Conservation (phyloP, 1,284 basidiomycete genomes). For the Jaminaea rosea region DNA sequence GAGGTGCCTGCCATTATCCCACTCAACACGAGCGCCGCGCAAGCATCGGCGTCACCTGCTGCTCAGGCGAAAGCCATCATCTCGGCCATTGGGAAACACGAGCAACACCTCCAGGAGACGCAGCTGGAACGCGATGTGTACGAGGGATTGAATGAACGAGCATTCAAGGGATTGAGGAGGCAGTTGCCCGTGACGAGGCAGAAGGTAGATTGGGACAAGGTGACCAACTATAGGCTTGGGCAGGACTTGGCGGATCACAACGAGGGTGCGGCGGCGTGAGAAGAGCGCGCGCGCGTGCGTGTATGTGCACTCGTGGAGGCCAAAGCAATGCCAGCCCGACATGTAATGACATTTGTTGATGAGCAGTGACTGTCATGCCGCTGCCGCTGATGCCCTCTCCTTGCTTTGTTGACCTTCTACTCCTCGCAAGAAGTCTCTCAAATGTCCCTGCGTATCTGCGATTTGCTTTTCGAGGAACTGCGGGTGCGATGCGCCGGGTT, state of each 20-base stretch:
- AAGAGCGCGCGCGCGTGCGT: too few relatives aligned
- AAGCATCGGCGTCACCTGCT: neutral
- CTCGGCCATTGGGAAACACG: conserved; percentile 20
- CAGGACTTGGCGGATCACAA: too few relatives aligned
- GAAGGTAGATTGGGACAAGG: conserved; percentile 46
- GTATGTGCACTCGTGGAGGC: too few relatives aligned
- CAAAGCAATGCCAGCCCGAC: too few relatives aligned
- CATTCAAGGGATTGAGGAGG: conserved; percentile 39
- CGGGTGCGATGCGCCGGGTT: too few relatives aligned
- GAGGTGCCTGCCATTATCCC: conserved; percentile 14
- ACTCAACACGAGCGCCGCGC: conserved; percentile 3
- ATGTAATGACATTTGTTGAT: too few relatives aligned
- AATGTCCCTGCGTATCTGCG: neutral
- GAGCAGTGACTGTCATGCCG: neutral
- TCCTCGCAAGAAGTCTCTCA: neutral
- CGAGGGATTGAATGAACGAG: conserved; percentile 29
- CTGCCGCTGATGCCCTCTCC: neutral
- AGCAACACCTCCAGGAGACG: conserved; percentile 23
- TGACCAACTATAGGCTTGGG: conserved; percentile 9
- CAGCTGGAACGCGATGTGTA: too few relatives aligned
- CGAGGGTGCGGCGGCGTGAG: too few relatives aligned
- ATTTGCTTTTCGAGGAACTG: conserved; percentile 2
- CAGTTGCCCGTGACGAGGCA: conserved; percentile 41
- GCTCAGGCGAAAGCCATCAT: conserved; percentile 15
- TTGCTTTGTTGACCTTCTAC: neutral